Evolutionary conservation across 192 early-diverging fungal species (phyloP), one percentile per base, ranked within the genome.

Genomic region (Coemansia sp.): DNA sequence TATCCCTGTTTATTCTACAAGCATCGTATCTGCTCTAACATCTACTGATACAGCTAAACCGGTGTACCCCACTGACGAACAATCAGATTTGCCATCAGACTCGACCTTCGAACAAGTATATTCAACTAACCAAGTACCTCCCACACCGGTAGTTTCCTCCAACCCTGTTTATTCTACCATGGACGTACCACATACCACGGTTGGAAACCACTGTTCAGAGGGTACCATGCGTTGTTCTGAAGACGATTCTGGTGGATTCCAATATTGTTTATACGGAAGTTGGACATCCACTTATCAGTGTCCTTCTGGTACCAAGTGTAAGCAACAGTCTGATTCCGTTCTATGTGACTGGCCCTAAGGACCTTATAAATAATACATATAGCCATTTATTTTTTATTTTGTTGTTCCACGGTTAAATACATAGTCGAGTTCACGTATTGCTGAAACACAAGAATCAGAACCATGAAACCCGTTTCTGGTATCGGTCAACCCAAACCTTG

Each of bases 381-480:
- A 38, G 36, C 10, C 36, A 11, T 38, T 38, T 8, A 38, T 38
- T 52, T 5, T 64, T 30, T 25, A 30, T 65, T 65, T 33, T 22
- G 28, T 65, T 32, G n/a, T 33, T 67, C 30, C 25, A 67, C n/a
- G n/a, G 20, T 58, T 83, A 67, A 91, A 91, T 32, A 89, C 82
- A 48, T 88, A 85, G 5, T 58, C 54, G 3, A 91, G 84, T 65
- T 91, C 90, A 7, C 81, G 73, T 28, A 29, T 56, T 17, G 90
- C 90, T 0, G 77, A 85, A 11, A 82, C 84, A 1, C 66, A 63
- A 0, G 90, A 87, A 62, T 91, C 90, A 48, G 89, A 90, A 0
- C 90, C 90, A 67, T 92, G 90, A 45, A 90, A 90, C 1, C 89
- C 89, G 63, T 91, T 91, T 25, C 90, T 55, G 2, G 90, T 90